These are phyloP conservation scores for Rhizopogon parksii DNA, from an alignment of 1,284 basidiomycete species.

Conservation along the genomic window DNA sequence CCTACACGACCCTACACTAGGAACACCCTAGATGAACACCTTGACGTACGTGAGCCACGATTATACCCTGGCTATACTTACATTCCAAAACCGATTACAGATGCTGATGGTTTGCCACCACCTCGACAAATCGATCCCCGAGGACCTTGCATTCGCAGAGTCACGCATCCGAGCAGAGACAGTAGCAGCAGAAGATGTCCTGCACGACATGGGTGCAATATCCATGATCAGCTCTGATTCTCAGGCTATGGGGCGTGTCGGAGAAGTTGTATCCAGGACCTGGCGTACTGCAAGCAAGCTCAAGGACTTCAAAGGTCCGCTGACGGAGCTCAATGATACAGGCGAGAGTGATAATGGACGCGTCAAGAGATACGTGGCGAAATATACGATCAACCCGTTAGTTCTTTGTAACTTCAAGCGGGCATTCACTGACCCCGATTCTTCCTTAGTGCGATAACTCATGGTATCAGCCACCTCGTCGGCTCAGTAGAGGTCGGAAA, in stretches of 20 bases:
- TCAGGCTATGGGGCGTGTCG: constrained; percentile 97
- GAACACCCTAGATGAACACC: constrained; percentile 96
- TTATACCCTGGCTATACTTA: neutral
- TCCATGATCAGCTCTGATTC: constrained; percentile 95
- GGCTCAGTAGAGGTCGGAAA: constrained; percentile 81
- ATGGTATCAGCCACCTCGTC: constrained; percentile 85
- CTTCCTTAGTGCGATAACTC: constrained; percentile 74
- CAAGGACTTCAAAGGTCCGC: constrained; percentile 71
- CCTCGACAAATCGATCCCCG: constrained; percentile 80
- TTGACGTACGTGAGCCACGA: constrained; percentile 61
- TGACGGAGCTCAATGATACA: constrained; percentile 53
- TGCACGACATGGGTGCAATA: constrained; percentile 93
- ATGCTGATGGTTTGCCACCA: constrained; percentile 99
- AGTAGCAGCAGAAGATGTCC: constrained; percentile 93
- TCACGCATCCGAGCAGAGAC: constrained; percentile 97
- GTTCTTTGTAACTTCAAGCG: constrained; percentile 27
- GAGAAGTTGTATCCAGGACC: constrained; percentile 88
- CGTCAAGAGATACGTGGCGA: constrained; percentile 95
- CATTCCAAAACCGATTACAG: constrained; percentile 34
- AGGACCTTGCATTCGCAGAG: constrained; percentile 96
- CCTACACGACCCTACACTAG: constrained; percentile 89
- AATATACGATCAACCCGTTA: constrained; percentile 97
- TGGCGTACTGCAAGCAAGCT: constrained; percentile 98
- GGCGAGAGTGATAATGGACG: constrained; percentile 80
- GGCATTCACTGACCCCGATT: neutral